Evolutionary conservation across 192 early-diverging fungal genomes (phyloP).

Genomic region (Backusella macrospora): DNA sequence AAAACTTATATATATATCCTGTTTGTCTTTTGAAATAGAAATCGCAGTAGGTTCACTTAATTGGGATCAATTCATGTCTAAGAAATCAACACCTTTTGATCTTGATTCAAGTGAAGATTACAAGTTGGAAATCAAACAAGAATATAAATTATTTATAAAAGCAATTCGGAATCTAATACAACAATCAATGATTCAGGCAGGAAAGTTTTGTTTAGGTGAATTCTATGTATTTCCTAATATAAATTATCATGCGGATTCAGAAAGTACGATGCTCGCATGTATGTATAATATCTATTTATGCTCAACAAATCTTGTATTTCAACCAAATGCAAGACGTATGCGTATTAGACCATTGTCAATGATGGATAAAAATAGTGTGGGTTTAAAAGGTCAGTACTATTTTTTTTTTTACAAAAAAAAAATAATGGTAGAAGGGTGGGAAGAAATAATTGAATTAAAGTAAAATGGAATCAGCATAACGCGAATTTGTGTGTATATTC

Average conservation of each 20-base stretch:
- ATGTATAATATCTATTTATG: slow-evolving; percentile 27
- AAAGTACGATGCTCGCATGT: slow-evolving; percentile 15
- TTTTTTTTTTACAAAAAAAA: neutral
- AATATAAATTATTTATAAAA: slow-evolving; percentile 28
- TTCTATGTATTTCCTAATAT: slow-evolving; percentile 24
- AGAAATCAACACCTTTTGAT: slow-evolving; percentile 15
- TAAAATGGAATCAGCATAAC: too few relatives aligned
- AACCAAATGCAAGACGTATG: slow-evolving; percentile 26
- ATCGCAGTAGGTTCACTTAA: slow-evolving; percentile 23
- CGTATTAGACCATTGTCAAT: slow-evolving; percentile 7
- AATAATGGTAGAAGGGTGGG: too few relatives aligned
- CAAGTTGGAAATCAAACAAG: slow-evolving; percentile 1
- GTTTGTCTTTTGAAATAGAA: slow-evolving; percentile 8
- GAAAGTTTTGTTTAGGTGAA: slow-evolving; percentile 22
- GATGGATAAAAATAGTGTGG: neutral
- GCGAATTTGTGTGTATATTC: too few relatives aligned
- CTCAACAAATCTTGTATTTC: slow-evolving; percentile 28
- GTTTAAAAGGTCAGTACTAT: slow-evolving; percentile 11
- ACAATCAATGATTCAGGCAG: slow-evolving; percentile 22
- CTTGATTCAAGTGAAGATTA: slow-evolving; percentile 17
- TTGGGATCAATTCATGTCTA: slow-evolving; percentile 28
- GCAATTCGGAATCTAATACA: slow-evolving; percentile 29
- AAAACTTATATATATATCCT: neutral
- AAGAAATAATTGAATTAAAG: too few relatives aligned
- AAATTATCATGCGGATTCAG: slow-evolving; percentile 7